Percentiles rank a stretch among this genome's conserved stretches.
phyloP scores from a whole-genome alignment of 208 protist genomes.

The Angomonas ambiguus region DNA sequence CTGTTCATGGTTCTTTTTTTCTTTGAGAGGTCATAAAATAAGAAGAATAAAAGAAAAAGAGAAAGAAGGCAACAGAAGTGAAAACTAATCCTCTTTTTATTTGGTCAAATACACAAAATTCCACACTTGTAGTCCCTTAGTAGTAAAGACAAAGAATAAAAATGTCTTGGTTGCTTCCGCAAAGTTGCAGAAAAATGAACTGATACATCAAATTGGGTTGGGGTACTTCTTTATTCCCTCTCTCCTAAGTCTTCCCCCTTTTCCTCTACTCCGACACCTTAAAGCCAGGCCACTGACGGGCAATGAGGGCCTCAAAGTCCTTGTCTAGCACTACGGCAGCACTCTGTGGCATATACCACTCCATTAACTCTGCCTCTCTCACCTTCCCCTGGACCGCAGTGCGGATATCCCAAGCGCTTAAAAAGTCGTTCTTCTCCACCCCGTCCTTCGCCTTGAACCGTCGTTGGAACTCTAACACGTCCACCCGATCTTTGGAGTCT shows the following conservation, averaged over 20 bases:
- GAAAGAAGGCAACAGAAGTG: too few species aligned
- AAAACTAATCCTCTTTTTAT: too few species aligned
- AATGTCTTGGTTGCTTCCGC: too few species aligned
- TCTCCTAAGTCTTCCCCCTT: too few species aligned
- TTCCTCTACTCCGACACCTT: conserved; percentile 6
- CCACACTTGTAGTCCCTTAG: too few species aligned
- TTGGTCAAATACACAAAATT: too few species aligned
- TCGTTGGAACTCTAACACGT: conserved; percentile 60
- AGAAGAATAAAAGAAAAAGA: neutral
- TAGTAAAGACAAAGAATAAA: neutral
- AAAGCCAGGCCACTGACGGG: conserved; percentile 53
- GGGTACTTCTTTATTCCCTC: too few species aligned
- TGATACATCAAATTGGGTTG: neutral
- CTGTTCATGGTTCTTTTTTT: neutral
- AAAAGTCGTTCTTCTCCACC: conserved; percentile 67
- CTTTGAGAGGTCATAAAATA: neutral
- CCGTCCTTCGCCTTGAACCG: conserved; percentile 46
- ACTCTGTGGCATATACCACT: conserved; percentile 77
- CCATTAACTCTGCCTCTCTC: conserved; percentile 44
- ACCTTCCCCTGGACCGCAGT: conserved; percentile 38
- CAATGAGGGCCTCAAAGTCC: conserved; percentile 57
- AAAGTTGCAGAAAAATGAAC: neutral
- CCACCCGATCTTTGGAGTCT: conserved; percentile 34
- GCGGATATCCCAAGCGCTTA: conserved; percentile 77
- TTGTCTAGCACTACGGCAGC: conserved; percentile 43